Evolutionary conservation across 2,329 filamentous ascomycete genomes (phyloP), one percentile per base, ranked within the genome.

Genomic region (Calcarisporium arbuscula): DNA sequence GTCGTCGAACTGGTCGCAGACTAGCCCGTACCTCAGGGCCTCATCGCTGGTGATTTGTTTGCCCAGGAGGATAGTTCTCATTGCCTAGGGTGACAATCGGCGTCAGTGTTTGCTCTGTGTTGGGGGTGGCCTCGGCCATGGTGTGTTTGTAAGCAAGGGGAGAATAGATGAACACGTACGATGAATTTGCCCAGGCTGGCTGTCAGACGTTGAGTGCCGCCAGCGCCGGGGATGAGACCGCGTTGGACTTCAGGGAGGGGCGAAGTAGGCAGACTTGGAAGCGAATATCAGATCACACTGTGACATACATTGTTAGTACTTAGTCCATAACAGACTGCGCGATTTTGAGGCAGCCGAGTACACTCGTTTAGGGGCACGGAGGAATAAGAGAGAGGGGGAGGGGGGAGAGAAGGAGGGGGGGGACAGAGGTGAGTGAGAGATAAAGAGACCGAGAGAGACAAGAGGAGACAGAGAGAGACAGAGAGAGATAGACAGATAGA

Each of bases 251-350:
- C 61, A 12, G 61, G 60, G 19, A 64, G 48, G n/a, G 2, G 59
- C 58, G 36, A 64, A 62, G n/a, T 53, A 55, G 36, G 57, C 53
- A 31, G 42, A 45, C 11, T 50, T 45, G 19, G 60, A 54, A 11
- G 58, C 55, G 30, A 60, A 54, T 34, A 64, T 60, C 25, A 64
- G 46, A 40, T 64, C 61, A 34, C 60, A 64, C 58, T 62, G 34
- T 14, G 23, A 28, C 23, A 27, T n/a, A 25, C 20, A 20, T 16
- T 10, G 19, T 33, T 27, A 25, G 20, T 26, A 19, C 15, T 37
- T 39, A 35, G 34, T 36, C 33, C 8, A 11, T 12, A 27, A 27
- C 7, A 15, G 25, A 11, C 5, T 12, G 25, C 12, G n/a, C n/a
- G n/a, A n/a, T n/a, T n/a, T n/a, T 5, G 11, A 12, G 12, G 16